Evolutionary conservation across 106 monocot genomes (phyloP).

Genomic region (Phalaenopsis aphrodite): DNA sequence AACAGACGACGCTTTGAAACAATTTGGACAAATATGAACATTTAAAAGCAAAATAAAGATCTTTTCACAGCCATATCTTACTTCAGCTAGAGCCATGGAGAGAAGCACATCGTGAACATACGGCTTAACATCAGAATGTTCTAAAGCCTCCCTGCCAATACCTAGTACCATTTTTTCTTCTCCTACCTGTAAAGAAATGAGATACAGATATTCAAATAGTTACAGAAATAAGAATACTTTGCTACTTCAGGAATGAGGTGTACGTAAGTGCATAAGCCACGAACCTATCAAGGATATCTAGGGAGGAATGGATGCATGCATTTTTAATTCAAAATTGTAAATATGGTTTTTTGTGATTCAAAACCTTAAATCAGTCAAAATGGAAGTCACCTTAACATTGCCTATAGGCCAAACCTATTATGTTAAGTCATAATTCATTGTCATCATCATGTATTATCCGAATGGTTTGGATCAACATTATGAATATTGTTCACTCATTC

Average conservation of each 20-base stretch:
- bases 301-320: background rate
- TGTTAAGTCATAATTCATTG: background rate
- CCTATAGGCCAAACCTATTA: background rate
- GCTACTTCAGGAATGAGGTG: background rate
- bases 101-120: slow-evolving; percentile 90
- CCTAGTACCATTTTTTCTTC: slow-evolving; percentile 78
- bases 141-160: slow-evolving; percentile 64
- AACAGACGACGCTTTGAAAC: background rate
- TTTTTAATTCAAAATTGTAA: background rate
- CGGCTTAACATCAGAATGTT: slow-evolving; percentile 57
- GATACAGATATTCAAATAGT: background rate
- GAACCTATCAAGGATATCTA: background rate
- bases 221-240: background rate
- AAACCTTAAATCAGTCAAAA: background rate
- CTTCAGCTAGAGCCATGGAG: slow-evolving; percentile 92
- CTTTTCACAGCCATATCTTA: slow-evolving; percentile 26
- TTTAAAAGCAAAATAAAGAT: background rate
- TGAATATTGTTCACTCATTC: background rate
- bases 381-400: background rate
- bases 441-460: background rate
- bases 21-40: background rate
- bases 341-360: background rate
- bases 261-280: background rate
- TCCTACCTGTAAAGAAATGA: slow-evolving; percentile 56
- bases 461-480: background rate